These are phyloP conservation scores for Solanum chiquidenum DNA, from an alignment of 257 asterid genomes.

Conservation along the genomic window DNA sequence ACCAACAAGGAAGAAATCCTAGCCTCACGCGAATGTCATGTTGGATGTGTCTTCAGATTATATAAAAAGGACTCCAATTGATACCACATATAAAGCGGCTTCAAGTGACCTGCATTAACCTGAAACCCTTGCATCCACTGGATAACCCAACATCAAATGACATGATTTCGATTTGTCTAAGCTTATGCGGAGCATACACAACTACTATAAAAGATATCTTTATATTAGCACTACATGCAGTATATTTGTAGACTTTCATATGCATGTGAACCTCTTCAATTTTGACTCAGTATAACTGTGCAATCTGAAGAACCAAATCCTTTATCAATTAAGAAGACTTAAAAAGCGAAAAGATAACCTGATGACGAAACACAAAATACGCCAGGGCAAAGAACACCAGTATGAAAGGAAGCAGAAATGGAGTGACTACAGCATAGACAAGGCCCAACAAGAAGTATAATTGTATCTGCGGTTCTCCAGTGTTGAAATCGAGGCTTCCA, in stretches of 20 bases:
- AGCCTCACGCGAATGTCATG: not conserved
- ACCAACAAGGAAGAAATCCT: not conserved
- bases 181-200: not conserved
- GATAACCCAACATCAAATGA: not conserved
- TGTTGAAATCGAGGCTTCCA: conserved; percentile 78
- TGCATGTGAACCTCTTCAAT: not conserved
- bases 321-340: not conserved
- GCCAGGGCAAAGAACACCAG: conserved; percentile 83
- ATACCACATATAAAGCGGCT: not conserved
- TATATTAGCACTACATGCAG: not conserved
- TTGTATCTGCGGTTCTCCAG: conserved; percentile 86
- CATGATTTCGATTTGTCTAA: not conserved
- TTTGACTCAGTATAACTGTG: not conserved
- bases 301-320: not conserved
- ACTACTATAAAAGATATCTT: not conserved
- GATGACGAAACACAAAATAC: conserved; percentile 81
- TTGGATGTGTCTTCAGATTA: not conserved
- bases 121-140: not conserved
- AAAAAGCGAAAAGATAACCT: conserved; percentile 32
- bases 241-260: not conserved
- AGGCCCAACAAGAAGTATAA: conserved; percentile 81
- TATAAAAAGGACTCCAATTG: not conserved
- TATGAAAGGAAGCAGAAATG: conserved; percentile 76
- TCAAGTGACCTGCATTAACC: not conserved
- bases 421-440: conserved; percentile 83